Percentiles rank a stretch among this genome's conserved stretches.
These are phyloP conservation scores for Cardamine chenopodiifolia DNA, from an alignment of 345 rosid species.

Conservation along the genomic window DNA sequence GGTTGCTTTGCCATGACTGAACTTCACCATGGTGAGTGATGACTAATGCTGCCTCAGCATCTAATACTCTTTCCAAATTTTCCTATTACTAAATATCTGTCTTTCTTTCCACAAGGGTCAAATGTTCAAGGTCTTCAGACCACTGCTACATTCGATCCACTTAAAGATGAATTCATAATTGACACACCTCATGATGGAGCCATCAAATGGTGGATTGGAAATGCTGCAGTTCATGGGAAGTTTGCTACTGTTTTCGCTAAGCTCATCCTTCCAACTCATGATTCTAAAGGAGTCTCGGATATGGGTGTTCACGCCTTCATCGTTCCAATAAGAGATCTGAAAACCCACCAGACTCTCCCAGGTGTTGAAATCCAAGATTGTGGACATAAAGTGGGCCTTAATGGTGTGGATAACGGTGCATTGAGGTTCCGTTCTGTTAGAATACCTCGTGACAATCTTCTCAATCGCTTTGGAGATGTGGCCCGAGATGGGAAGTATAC, in stretches of 20 bases:
- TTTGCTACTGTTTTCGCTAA: slow-evolving; percentile 93
- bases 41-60: not conserved
- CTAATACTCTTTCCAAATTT: not conserved
- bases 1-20: slow-evolving; percentile 99
- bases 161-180: slow-evolving; percentile 75
- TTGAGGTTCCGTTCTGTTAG: slow-evolving; percentile 81
- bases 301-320: slow-evolving; percentile 99
- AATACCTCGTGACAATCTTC: slow-evolving; percentile 94
- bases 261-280: slow-evolving; percentile 86
- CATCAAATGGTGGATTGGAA: slow-evolving; percentile 99
- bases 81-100: slow-evolving; percentile 1
- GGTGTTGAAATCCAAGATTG: slow-evolving; percentile 95
- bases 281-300: slow-evolving; percentile 66
- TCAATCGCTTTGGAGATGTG: slow-evolving; percentile 96
- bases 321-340: slow-evolving; percentile 86
- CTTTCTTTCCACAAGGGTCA: slow-evolving; percentile 54
- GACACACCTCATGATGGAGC: slow-evolving; percentile 94
- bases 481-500: slow-evolving; percentile 91
- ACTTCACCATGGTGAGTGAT: slow-evolving; percentile 84
- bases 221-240: slow-evolving; percentile 98
- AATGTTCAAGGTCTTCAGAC: slow-evolving; percentile 98
- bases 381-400: slow-evolving; percentile 92
- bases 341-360: slow-evolving; percentile 80
- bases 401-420: slow-evolving; percentile 99
- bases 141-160: slow-evolving; percentile 79